Evolutionary conservation across 495 filamentous ascomycete genomes (phyloP), one percentile per base, ranked within the genome.

Genomic region (Umbilicaria muhlenbergii): DNA sequence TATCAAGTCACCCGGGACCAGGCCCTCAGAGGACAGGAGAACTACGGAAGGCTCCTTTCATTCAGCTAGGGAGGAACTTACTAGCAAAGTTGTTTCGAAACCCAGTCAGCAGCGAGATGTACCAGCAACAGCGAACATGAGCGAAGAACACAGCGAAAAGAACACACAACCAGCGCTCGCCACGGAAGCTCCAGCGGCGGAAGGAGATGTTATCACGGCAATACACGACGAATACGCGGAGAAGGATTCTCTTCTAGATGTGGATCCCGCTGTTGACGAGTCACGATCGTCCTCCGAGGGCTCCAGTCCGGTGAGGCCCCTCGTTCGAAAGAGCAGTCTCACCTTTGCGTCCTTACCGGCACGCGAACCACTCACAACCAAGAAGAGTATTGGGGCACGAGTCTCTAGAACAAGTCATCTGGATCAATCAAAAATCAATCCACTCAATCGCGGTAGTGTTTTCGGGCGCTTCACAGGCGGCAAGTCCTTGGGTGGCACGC

Each of bases 281-380:
- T 68, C 67, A 17, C 64, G 65, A 34, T 76, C 77, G 31, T 68
- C 75, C 14, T 81, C 78, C 11, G 74, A 79, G 45, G 66, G 60
- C 8, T 80, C 77, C 5, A 77, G 70, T 39, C 77, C 78, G 2
- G 77, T 70, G 34, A 64, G 71, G 39, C 71, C 67, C n/a, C 61
- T 73, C 3, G 63, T 92, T 40, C 80, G 89, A 32, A 94, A 94
- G 66, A 94, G 86, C 59, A 95, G 89, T 52, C 69, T 96, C 40
- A 88, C 78, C 40, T 95, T 98, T 61, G 82, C 92, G 11, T 83
- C 91, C 3, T 67, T 98, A 3, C 91, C 91, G 40, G 84, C 88
- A 7, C 77, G 91, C 34, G 89, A 95, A 55, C 91, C 88, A 21
- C 65, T 94, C 34, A 75, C 75, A 15, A 75, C 62, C 11, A 81